Evolutionary conservation across 2,329 filamentous ascomycete species (phyloP).

Genomic region (Fusarium sp.): DNA sequence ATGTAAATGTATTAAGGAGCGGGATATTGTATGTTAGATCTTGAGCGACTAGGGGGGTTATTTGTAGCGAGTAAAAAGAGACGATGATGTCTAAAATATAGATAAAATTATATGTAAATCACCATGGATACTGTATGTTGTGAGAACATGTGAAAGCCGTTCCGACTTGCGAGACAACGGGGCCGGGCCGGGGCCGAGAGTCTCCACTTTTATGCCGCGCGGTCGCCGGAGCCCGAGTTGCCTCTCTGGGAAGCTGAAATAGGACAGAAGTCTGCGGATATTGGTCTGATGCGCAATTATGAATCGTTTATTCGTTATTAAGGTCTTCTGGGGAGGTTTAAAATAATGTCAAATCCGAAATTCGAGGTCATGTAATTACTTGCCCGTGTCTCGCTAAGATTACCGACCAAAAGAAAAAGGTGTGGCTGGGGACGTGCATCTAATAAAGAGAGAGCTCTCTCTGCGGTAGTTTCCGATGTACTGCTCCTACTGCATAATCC

Average conservation of each 20-base stretch:
- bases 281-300: neutral
- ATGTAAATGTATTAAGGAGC: slow-evolving; percentile 34
- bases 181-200: neutral
- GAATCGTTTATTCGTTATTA: too few relatives aligned
- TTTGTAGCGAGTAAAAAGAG: neutral
- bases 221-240: neutral
- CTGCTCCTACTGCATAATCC: neutral
- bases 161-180: neutral
- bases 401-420: neutral
- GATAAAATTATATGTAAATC: neutral
- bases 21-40: neutral
- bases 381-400: slow-evolving; percentile 1
- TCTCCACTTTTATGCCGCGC: neutral
- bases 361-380: neutral
- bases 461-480: neutral
- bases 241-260: neutral
- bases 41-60: neutral
- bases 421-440: slow-evolving; percentile 11
- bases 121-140: neutral
- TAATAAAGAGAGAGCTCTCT: neutral
- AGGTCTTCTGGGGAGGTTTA: neutral
- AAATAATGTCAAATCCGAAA: neutral
- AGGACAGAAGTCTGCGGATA: too few relatives aligned
- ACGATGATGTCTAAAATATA: neutral
- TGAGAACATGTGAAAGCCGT: neutral